phyloP scores from a whole-genome alignment of 164 flowering plant genomes.

The Santalum album region DNA sequence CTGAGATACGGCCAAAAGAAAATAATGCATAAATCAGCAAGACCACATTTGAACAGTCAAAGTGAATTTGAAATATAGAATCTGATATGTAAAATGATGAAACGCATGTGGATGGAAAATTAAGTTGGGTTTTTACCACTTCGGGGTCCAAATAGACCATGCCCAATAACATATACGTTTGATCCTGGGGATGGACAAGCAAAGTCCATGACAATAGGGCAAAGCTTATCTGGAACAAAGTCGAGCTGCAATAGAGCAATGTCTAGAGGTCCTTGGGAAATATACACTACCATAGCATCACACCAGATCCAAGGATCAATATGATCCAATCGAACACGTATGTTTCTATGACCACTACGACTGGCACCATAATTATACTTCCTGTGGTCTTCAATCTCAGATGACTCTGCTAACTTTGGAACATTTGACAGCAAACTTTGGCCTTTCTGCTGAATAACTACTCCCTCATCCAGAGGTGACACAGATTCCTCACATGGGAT shows the following conservation, averaged over 20 bases:
- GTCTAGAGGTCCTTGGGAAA: slow-evolving; percentile 80
- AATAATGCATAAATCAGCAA: no score
- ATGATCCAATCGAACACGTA: slow-evolving; percentile 71
- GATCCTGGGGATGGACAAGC: slow-evolving; percentile 60
- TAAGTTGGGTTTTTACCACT: slow-evolving; percentile 38
- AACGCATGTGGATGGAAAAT: background rate
- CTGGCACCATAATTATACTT: slow-evolving; percentile 11
- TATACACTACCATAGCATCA: slow-evolving; percentile 58
- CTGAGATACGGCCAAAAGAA: no score
- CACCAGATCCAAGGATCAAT: slow-evolving; percentile 66
- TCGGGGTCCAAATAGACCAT: slow-evolving; percentile 93
- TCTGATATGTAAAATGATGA: no score
- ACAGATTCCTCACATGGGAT: slow-evolving; percentile 12
- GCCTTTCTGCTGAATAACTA: slow-evolving; percentile 9
- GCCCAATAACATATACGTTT: slow-evolving; percentile 76
- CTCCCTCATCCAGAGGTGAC: slow-evolving; percentile 9
- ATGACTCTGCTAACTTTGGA: slow-evolving; percentile 11
- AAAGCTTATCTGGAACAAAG: slow-evolving; percentile 46
- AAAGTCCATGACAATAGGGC: slow-evolving; percentile 46
- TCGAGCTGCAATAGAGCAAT: slow-evolving; percentile 81
- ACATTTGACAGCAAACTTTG: slow-evolving; percentile 11
- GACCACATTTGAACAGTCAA: no score
- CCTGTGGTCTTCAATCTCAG: slow-evolving; percentile 15
- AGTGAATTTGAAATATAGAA: no score
- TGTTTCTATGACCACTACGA: slow-evolving; percentile 26